These are phyloP conservation scores for Neurospora sp. DNA, from an alignment of 495 filamentous ascomycete species.

Conservation along the genomic window DNA sequence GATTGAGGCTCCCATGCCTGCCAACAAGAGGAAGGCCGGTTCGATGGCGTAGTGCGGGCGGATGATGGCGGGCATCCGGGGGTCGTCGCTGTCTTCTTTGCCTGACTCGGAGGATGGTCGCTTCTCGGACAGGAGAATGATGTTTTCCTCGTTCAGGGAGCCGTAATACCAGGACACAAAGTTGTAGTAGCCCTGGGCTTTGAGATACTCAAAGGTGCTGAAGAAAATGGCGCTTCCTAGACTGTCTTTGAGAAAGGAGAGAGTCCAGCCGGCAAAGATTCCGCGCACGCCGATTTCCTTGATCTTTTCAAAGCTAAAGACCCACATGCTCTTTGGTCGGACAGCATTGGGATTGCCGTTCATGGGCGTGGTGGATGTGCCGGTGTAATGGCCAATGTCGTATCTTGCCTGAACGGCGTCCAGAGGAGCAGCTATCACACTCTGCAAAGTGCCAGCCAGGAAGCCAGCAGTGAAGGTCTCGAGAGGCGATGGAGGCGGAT, in stretches of 20 bases:
- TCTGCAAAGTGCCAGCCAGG: conserved; percentile 66
- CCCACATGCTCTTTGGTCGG: conserved; percentile 71
- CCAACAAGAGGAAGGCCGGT: conserved; percentile 67
- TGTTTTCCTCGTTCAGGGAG: conserved; percentile 33
- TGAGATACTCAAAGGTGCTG: conserved; percentile 74
- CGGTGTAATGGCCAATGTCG: conserved; percentile 28
- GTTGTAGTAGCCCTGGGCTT: conserved; percentile 72
- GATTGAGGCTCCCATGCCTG: conserved; percentile 65
- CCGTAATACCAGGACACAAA: conserved; percentile 75
- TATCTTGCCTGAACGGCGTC: conserved; percentile 80
- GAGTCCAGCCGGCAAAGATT: conserved; percentile 70
- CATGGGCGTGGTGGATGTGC: neutral
- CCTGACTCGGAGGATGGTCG: conserved; percentile 17
- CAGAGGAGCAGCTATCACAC: conserved; percentile 72
- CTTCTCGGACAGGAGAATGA: conserved; percentile 31
- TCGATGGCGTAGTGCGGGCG: conserved; percentile 79
- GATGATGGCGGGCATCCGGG: conserved; percentile 44
- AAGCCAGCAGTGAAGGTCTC: conserved; percentile 70
- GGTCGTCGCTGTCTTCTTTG: neutral
- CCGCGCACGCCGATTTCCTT: conserved; percentile 69
- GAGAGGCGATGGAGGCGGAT: conserved; percentile 57
- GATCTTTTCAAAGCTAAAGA: conserved; percentile 63
- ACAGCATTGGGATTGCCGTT: conserved; percentile 16
- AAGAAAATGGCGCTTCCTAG: conserved; percentile 80
- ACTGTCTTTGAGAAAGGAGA: conserved; percentile 72